Evolutionary conservation across 805 yeast genomes (phyloP).

Genomic region (Candida sonorensis): DNA sequence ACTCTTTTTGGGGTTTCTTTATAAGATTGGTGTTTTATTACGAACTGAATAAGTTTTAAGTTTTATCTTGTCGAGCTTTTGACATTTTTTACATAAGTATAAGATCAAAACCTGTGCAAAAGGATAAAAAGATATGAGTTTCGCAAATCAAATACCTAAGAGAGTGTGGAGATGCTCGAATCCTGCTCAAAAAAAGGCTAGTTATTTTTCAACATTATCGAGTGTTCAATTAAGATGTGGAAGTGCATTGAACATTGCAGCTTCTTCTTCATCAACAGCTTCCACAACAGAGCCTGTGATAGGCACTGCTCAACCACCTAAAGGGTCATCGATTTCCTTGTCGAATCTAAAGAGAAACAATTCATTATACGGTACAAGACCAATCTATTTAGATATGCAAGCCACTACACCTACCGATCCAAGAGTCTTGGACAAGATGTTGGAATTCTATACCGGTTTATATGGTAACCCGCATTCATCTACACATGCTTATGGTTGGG

Average conservation of each 20-base stretch:
- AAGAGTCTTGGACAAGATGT: constrained; percentile 84
- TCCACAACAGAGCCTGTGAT: constrained; percentile 18
- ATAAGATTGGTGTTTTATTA: too few relatives aligned
- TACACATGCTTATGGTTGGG: constrained; percentile 99
- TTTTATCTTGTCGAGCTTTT: too few relatives aligned
- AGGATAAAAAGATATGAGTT: too few relatives aligned
- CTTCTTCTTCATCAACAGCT: constrained; percentile 15
- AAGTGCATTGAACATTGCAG: neutral
- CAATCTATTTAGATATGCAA: constrained; percentile 94
- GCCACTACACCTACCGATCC: constrained; percentile 99
- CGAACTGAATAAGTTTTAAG: too few relatives aligned
- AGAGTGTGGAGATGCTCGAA: too few relatives aligned
- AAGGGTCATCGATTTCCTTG: constrained; percentile 39
- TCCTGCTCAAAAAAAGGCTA: too few relatives aligned
- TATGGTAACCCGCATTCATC: constrained; percentile 98
- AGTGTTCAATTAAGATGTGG: constrained; percentile 1
- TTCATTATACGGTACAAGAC: constrained; percentile 59
- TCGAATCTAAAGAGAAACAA: constrained; percentile 38
- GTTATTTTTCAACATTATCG: neutral
- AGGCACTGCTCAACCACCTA: constrained; percentile 31
- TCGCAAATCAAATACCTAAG: constrained; percentile 2
- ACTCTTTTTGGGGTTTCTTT: too few relatives aligned
- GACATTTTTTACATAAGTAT: too few relatives aligned
- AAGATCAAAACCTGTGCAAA: too few relatives aligned
- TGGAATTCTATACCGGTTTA: constrained; percentile 80